Percentiles rank a stretch among this genome's conserved stretches.
These are phyloP conservation scores for Thuja plicata DNA, from an alignment of 83 land plant species.

Conservation along the genomic window DNA sequence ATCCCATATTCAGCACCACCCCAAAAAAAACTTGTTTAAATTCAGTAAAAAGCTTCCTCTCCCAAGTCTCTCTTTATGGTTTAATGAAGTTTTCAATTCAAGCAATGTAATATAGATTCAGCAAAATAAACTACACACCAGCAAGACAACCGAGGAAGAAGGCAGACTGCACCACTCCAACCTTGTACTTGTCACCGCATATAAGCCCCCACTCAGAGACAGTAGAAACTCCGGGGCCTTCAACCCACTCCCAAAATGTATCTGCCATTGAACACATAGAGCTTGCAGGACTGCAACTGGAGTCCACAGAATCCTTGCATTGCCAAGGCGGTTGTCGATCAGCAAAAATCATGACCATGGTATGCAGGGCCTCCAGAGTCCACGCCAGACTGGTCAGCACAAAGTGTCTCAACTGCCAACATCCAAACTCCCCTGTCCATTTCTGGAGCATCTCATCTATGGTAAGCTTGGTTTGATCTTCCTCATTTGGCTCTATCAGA, in stretches of 20 bases:
- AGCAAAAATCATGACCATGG: conserved; percentile 93
- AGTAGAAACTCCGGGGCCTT: conserved; percentile 57
- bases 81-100: no score
- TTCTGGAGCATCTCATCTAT: conserved; percentile 76
- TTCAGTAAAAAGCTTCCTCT: no score
- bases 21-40: no score
- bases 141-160: conserved; percentile 84
- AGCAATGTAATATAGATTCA: neutral
- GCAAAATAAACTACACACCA: conserved; percentile 33
- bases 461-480: conserved; percentile 22
- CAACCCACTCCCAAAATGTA: conserved; percentile 79
- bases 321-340: conserved; percentile 74
- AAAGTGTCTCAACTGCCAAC: conserved; percentile 83
- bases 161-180: conserved; percentile 74
- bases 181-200: conserved; percentile 75
- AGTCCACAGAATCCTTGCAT: conserved; percentile 20
- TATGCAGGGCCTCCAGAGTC: conserved; percentile 86
- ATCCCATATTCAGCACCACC: no score
- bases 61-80: no score
- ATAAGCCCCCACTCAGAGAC: conserved; percentile 78
- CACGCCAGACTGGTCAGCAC: conserved; percentile 73
- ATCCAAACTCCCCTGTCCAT: conserved; percentile 88
- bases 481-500: neutral
- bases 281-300: conserved; percentile 21
- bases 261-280: conserved; percentile 46